Base-by-base conservation (phyloP, 2,329 filamentous ascomycete genomes). In the Exophiala spinifera region DNA sequence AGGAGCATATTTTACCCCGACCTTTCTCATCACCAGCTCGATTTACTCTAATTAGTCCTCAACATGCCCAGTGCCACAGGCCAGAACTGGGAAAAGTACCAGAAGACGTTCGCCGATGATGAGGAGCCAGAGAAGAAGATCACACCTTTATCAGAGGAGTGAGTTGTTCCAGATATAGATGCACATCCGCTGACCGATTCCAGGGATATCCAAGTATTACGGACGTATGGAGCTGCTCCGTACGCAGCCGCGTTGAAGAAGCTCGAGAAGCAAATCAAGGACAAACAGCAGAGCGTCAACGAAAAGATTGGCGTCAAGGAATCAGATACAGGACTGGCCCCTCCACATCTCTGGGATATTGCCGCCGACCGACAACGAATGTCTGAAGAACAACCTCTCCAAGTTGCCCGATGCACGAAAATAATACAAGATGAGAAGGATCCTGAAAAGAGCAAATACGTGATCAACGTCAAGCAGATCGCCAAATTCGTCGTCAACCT, bases 121-220 rank as follows among this genome's bases (percentile, higher is more conserved):
- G 94, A 97, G 73, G 80, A 91, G 74, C 91, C 95, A 72, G 94
- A 99, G 82, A 99, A 99, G 87, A 99, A 99, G 84, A 99, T 99
- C 71, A 92, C 91, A 57, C 94, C 94, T 63, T 79, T 99, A 60
- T 88, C 91, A 65, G 94, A 97, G 78, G 94, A 97, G 92, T 96
- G 82, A 63, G 88, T 78, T 11, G 15, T 31, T 25, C 21, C 21
- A 40, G 46, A 15, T 39, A 43, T 51, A 42, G 13, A 40, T 52
- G 53, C 52, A 43, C 40, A 44, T 62, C 11, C 59, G 65, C 71
- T 75, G 66, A 75, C 60, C 53, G 40, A 39, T 52, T 45, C 53
- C 64, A 97, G 92, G 79, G 94, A 99, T 79, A 99, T 99, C 68
- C 91, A 96, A 78, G 94, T 99, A 63, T 84, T 99, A 66, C 99